These are phyloP conservation scores for Onygenales sp. DNA, from an alignment of 2,329 filamentous ascomycete genomes.

Conservation along the genomic window DNA sequence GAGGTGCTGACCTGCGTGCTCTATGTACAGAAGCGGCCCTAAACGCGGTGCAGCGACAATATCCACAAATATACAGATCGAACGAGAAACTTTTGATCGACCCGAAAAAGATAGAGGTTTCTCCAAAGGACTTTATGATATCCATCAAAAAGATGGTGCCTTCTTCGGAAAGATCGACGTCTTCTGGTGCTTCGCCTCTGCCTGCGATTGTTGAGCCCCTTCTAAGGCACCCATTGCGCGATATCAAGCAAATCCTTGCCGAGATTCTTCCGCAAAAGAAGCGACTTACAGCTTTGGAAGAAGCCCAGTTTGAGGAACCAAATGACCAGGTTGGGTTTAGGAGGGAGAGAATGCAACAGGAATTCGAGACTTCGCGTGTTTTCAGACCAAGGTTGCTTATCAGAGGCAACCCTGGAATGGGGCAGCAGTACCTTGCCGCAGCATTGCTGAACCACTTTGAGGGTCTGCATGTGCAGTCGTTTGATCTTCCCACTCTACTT, in stretches of 20 bases:
- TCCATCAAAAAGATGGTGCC: constrained; percentile 94
- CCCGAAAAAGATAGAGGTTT: constrained; percentile 70
- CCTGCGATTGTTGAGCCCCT: constrained; percentile 74
- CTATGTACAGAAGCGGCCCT: constrained; percentile 92
- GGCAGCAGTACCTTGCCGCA: constrained; percentile 77
- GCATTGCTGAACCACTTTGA: constrained; percentile 87
- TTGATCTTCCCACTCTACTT: constrained; percentile 79
- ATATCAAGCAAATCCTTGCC: constrained; percentile 62
- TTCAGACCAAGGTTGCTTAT: constrained; percentile 85
- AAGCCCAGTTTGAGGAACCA: constrained; percentile 83
- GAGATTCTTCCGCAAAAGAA: constrained; percentile 75
- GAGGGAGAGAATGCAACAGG: constrained; percentile 64
- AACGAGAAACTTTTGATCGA: constrained; percentile 85
- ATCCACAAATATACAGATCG: constrained; percentile 90
- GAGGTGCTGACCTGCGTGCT: constrained; percentile 86
- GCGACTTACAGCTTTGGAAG: constrained; percentile 79
- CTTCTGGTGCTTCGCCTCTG: constrained; percentile 72
- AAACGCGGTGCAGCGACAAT: constrained; percentile 90
- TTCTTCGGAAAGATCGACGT: constrained; percentile 82
- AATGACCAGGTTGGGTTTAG: constrained; percentile 77
- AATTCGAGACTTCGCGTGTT: constrained; percentile 79
- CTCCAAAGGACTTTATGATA: constrained; percentile 93
- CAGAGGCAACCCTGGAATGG: constrained; percentile 77
- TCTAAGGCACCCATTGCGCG: constrained; percentile 59
- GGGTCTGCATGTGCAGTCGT: constrained; percentile 86